A percentile compares a stretch with the other conserved stretches of the same genome.
phyloP scores from a whole-genome alignment of 2,329 filamentous ascomycete species.

The Trichoderma guizhouense region DNA sequence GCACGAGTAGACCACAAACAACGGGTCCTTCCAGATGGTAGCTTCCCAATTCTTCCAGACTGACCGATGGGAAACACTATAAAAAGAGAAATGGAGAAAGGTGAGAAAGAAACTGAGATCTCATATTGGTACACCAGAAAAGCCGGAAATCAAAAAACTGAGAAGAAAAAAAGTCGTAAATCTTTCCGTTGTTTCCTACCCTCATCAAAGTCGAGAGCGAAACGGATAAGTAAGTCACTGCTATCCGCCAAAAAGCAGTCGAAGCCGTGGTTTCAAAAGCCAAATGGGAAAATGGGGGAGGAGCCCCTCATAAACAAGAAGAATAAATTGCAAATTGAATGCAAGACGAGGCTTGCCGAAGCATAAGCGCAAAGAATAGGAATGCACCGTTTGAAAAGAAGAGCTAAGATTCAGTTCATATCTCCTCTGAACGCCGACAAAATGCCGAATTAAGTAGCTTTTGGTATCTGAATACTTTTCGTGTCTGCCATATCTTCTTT shows the following conservation, averaged over 20 bases:
- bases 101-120: not conserved
- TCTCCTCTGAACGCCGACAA: conserved; percentile 7
- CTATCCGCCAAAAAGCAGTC: not conserved
- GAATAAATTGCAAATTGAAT: not conserved
- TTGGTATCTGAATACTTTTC: not conserved
- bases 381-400: conserved; percentile 2
- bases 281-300: not conserved
- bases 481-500: not conserved
- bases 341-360: not conserved
- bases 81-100: not conserved
- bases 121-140: not conserved
- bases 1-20: not conserved
- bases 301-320: not conserved
- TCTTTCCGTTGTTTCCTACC: not conserved
- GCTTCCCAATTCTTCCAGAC: not conserved
- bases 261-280: not conserved
- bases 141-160: not conserved
- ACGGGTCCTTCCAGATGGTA: not conserved
- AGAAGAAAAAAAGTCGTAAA: not conserved
- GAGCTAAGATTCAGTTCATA: conserved; percentile 1
- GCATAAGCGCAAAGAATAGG: not conserved
- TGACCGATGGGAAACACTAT: not conserved
- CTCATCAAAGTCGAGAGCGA: not conserved
- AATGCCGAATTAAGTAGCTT: conserved; percentile 10
- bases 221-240: not conserved